Conservation (phyloP, 75 land plant species). For the Larix kaempferi region DNA sequence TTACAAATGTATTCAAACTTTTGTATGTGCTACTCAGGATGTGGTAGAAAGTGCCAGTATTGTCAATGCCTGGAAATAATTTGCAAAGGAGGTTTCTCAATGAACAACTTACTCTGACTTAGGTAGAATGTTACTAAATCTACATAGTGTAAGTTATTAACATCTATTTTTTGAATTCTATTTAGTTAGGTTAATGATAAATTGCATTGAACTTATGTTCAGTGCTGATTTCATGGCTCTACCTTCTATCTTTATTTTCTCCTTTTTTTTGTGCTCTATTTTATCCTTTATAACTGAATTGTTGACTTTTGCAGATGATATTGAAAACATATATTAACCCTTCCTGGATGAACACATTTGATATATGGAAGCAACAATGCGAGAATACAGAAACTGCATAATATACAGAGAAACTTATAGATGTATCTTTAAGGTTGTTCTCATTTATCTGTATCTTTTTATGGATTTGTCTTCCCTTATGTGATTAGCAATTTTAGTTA, state of each 20-base stretch:
- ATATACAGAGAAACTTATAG: constrained; percentile 63
- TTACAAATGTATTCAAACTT: not conserved
- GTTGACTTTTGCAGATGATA: constrained; percentile 55
- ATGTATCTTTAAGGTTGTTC: constrained; percentile 47
- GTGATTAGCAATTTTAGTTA: not conserved
- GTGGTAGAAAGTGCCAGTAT: constrained; percentile 61
- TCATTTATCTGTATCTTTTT: not conserved
- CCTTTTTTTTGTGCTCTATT: not conserved
- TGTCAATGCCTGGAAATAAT: constrained; percentile 73
- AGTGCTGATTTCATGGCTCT: not conserved
- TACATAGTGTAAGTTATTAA: constrained; percentile 59
- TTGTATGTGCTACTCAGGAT: constrained; percentile 42
- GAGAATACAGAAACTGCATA: constrained; percentile 67
- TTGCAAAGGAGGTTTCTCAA: constrained; percentile 71
- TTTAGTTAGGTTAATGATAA: not conserved
- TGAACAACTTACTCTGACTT: constrained; percentile 66
- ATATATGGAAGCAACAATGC: constrained; percentile 62
- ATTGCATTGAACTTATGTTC: not conserved
- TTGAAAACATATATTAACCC: constrained; percentile 36
- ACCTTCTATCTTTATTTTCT: not conserved
- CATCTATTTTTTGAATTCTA: not conserved
- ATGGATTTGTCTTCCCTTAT: not conserved
- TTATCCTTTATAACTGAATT: not conserved
- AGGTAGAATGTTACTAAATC: constrained; percentile 76
- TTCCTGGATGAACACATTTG: constrained; percentile 54